These are phyloP conservation scores for Penicillium sp. DNA, from an alignment of 2,329 filamentous ascomycete species.

Conservation along the genomic window DNA sequence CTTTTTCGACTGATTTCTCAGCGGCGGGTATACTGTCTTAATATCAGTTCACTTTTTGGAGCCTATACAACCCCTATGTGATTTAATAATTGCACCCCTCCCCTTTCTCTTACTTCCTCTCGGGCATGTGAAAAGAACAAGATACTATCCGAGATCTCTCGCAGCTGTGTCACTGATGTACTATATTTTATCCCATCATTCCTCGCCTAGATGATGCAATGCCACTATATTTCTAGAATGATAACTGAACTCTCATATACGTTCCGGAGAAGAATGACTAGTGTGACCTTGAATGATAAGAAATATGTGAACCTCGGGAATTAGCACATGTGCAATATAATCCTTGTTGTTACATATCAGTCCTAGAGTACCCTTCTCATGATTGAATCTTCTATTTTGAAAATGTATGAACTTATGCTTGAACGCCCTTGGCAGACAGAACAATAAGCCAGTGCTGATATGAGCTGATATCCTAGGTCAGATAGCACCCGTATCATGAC, in stretches of 20 bases:
- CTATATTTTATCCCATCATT: slow-evolving; percentile 4
- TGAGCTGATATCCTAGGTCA: no score
- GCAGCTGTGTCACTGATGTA: slow-evolving; percentile 3
- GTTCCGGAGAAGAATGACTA: background rate
- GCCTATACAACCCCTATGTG: slow-evolving; percentile 6
- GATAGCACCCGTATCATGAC: background rate
- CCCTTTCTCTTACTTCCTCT: background rate
- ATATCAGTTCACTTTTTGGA: slow-evolving; percentile 1
- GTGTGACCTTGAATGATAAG: background rate
- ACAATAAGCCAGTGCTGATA: no score
- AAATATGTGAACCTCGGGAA: background rate
- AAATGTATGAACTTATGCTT: background rate
- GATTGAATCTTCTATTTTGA: background rate
- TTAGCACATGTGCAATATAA: background rate
- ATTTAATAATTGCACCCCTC: slow-evolving; percentile 15
- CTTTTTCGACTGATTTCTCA: background rate
- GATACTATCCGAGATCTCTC: background rate
- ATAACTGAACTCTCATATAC: background rate
- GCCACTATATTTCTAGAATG: slow-evolving; percentile 2
- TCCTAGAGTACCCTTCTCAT: background rate
- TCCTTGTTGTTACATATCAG: background rate
- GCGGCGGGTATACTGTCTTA: slow-evolving; percentile 4
- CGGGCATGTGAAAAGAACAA: background rate
- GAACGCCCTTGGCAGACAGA: no score
- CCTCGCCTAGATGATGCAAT: slow-evolving; percentile 11